A percentile compares a stretch with the other conserved stretches of the same genome.
Conservation (phyloP, 306 rosid species). For the Aeschynomene evenia region DNA sequence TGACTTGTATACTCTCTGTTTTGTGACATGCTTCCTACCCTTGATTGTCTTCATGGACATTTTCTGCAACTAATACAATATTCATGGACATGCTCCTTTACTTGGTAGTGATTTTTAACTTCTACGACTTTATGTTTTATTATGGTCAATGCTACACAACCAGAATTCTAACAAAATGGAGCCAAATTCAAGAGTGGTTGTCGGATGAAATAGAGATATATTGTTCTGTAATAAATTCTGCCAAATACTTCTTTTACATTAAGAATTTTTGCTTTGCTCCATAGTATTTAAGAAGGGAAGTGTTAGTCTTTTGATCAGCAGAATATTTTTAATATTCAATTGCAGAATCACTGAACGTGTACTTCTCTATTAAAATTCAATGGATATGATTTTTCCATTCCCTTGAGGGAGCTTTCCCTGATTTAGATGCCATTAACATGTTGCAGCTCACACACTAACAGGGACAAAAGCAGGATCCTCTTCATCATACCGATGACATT, state of each 20-base stretch:
- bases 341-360: too few species aligned
- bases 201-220: too few species aligned
- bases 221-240: too few species aligned
- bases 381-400: constrained; percentile 27
- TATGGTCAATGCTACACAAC: too few species aligned
- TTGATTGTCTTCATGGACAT: constrained; percentile 4
- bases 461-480: constrained; percentile 47
- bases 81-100: background rate
- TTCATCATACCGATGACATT: constrained; percentile 28
- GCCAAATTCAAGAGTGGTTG: too few species aligned
- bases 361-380: constrained; percentile 20
- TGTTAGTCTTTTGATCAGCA: background rate
- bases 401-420: constrained; percentile 46
- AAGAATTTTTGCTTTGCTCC: background rate
- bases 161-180: too few species aligned
- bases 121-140: background rate
- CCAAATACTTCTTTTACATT: too few species aligned
- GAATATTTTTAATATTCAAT: background rate
- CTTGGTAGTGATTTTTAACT: background rate
- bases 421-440: constrained; percentile 70
- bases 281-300: background rate
- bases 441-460: constrained; percentile 71
- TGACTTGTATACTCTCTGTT: too few species aligned
- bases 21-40: background rate
- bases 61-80: background rate